Conservation (phyloP, 768 basidiomycete species). For the Russula olivacea region DNA sequence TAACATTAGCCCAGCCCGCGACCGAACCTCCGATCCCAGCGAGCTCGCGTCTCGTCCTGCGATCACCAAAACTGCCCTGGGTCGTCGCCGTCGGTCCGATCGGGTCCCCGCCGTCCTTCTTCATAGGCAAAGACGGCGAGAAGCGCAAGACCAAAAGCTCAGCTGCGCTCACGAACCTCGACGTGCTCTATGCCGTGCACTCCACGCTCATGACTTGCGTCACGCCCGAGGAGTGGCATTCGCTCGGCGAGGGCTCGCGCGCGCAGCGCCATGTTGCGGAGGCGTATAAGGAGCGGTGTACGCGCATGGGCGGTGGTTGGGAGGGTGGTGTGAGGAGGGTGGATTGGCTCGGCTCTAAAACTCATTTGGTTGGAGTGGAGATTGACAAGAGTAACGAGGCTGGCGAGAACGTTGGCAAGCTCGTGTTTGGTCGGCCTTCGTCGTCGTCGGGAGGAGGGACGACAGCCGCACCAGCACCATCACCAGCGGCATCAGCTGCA, state of each 20-base stretch:
- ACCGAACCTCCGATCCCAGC: conserved; percentile 52
- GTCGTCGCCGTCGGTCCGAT: conserved; percentile 44
- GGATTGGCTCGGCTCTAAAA: conserved; percentile 62
- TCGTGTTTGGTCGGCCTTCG: conserved; percentile 42
- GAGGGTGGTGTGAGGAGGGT: conserved; percentile 61
- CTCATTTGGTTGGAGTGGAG: conserved; percentile 54
- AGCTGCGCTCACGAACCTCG: conserved; percentile 49
- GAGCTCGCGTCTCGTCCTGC: conserved; percentile 45
- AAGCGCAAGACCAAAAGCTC: conserved; percentile 16
- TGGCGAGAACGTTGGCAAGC: conserved; percentile 39
- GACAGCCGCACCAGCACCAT: no score
- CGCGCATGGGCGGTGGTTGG: conserved; percentile 57
- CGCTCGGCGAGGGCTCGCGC: conserved; percentile 48
- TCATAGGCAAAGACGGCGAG: conserved; percentile 23
- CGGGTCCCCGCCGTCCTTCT: conserved; percentile 28
- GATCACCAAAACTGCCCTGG: conserved; percentile 58
- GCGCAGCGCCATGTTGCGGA: conserved; percentile 53
- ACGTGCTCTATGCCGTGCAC: conserved; percentile 57
- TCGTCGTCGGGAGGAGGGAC: conserved; percentile 15
- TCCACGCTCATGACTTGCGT: conserved; percentile 49
- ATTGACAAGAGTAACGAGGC: conserved; percentile 42
- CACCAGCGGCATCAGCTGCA: not conserved
- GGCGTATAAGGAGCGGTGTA: conserved; percentile 59
- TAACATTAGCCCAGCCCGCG: conserved; percentile 55
- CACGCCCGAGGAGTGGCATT: conserved; percentile 60